Evolutionary conservation across 2,329 filamentous ascomycete species (phyloP), one percentile per base, ranked within the genome.

Genomic region (Paramyrothecium sp.): DNA sequence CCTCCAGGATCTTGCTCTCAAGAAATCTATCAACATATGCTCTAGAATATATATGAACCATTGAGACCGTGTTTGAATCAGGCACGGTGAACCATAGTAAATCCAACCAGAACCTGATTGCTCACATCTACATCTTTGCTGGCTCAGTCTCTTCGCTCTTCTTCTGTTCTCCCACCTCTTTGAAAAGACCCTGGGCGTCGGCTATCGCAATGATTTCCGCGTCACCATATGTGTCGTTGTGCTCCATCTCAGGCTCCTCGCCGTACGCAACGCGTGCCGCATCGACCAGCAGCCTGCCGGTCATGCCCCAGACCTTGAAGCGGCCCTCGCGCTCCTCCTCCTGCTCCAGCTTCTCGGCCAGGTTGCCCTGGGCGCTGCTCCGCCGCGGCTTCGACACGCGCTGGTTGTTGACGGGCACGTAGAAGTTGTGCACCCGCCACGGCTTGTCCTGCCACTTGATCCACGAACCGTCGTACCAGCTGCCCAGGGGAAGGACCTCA

Each of bases 241-340:
- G 81, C 76, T 96, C 91, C 71, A 97, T 96, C 69, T 92, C 89
- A 3, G 94, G 94, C 69, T 91, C 86, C 74, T 89, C 83, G 2
- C 76, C 89, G 71, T 95, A 98, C 20, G 93, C 94, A 19, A 96
- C 82, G 60, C 91, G 81, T 34, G 94, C 93, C 4, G 90, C 89
- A 74, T 98, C 94, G 5, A 97, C 91, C 55, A 97, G 72, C 55
- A 98, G 94, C 54, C 92, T 81, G 3, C 92, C 94, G 54, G 94
- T 98, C 91, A 98, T 94, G 17, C 94, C 94, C 84, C 93, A 97
- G 4, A 98, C 92, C 64, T 90, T 87, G 74, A 95, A 97, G 41
- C 89, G 80, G 3, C 78, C 78, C 3, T 73, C 69, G 12, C 74
- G 71, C 58, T 81, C 75, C 60, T 77, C 69, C 50, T 76, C 78